Evolutionary conservation across 345 rosid species (phyloP).

Genomic region (Cardamine chenopodiifolia): DNA sequence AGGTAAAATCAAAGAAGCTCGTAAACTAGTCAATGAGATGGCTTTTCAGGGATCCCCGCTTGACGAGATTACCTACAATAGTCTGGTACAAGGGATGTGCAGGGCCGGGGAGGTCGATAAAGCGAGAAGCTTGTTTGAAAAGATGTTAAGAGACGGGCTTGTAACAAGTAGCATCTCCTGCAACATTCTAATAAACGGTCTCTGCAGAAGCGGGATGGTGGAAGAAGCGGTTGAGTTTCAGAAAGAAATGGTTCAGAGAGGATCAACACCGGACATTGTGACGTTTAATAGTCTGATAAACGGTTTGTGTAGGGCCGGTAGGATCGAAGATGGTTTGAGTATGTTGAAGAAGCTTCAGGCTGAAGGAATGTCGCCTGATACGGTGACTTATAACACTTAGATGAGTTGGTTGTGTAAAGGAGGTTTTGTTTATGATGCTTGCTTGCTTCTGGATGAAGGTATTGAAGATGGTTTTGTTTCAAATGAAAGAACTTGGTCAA

Average conservation of each 20-base stretch:
- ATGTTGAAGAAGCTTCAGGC: conserved; percentile 60
- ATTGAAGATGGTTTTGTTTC: conserved; percentile 63
- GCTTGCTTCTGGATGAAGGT: conserved; percentile 56
- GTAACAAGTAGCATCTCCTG: conserved; percentile 62
- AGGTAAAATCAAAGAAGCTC: conserved; percentile 68
- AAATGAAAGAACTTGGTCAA: conserved; percentile 64
- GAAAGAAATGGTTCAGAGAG: conserved; percentile 72
- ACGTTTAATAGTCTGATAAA: conserved; percentile 81
- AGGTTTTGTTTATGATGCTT: conserved; percentile 64
- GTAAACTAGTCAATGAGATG: conserved; percentile 80
- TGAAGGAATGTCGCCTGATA: conserved; percentile 80
- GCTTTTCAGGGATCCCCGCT: conserved; percentile 68
- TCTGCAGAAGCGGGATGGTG: conserved; percentile 65
- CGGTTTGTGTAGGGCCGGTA: conserved; percentile 69
- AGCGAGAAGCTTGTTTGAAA: conserved; percentile 77
- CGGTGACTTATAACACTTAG: conserved; percentile 77
- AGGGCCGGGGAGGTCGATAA: conserved; percentile 62
- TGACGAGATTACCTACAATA: conserved; percentile 75
- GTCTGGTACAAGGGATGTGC: conserved; percentile 73
- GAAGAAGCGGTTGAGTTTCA: conserved; percentile 66
- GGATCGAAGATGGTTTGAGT: conserved; percentile 60
- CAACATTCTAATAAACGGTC: conserved; percentile 73
- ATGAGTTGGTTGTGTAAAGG: conserved; percentile 73
- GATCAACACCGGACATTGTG: conserved; percentile 74
- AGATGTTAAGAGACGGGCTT: conserved; percentile 65